phyloP scores from a whole-genome alignment of 2,329 filamentous ascomycete genomes.

The Pezicula carpinea region DNA sequence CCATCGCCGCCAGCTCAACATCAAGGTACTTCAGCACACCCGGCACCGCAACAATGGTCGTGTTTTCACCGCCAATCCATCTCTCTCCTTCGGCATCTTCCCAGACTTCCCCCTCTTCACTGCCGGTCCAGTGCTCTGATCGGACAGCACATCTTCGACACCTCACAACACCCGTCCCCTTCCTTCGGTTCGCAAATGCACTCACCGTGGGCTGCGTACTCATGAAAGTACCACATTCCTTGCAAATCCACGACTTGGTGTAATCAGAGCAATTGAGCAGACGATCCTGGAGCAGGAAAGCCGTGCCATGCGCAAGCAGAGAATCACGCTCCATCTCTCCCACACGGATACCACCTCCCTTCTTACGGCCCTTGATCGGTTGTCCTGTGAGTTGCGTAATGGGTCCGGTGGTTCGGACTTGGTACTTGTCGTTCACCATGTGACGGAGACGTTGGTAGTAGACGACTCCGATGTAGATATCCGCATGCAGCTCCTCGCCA shows the following conservation, averaged over 20 bases:
- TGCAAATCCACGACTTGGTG: conserved; percentile 83
- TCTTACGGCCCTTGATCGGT: conserved; percentile 93
- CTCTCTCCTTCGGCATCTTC: conserved; percentile 82
- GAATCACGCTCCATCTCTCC: conserved; percentile 99
- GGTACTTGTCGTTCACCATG: conserved; percentile 99
- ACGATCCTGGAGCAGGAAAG: conserved; percentile 90
- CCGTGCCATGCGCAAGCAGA: conserved; percentile 88
- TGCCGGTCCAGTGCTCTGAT: conserved; percentile 35
- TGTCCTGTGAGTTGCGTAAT: conserved; percentile 88
- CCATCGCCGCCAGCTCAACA: conserved; percentile 94
- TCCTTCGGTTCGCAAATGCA: conserved; percentile 58
- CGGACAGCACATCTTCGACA: conserved; percentile 69
- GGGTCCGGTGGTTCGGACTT: conserved; percentile 92
- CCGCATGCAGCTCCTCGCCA: conserved; percentile 85
- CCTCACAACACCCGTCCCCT: conserved; percentile 64
- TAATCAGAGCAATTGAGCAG: conserved; percentile 98
- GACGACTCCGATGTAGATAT: conserved; percentile 95
- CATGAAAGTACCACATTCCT: conserved; percentile 83
- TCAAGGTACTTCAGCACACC: conserved; percentile 91
- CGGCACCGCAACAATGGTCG: conserved; percentile 86
- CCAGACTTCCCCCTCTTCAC: conserved; percentile 68
- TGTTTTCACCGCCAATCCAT: conserved; percentile 85
- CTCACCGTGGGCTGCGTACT: conserved; percentile 77
- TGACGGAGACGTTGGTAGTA: conserved; percentile 97
- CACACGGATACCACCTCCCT: conserved; percentile 96